These are phyloP conservation scores for Tolypocladium guangdongense DNA, from an alignment of 2,329 filamentous ascomycete species.

Conservation along the genomic window DNA sequence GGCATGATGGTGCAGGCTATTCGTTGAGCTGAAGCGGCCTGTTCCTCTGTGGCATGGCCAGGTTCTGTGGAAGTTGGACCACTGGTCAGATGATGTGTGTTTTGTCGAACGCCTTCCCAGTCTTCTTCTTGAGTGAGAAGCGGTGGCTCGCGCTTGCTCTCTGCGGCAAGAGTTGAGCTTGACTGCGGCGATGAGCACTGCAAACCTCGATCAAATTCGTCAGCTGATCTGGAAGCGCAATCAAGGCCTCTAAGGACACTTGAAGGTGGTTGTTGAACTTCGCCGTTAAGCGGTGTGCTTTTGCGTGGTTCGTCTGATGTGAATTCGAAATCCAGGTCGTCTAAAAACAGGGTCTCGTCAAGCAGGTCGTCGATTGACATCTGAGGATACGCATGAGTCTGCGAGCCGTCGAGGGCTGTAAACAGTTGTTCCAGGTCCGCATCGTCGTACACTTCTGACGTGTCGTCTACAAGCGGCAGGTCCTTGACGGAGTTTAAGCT, in stretches of 20 bases:
- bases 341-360: not conserved
- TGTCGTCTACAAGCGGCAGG: not conserved
- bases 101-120: slow-evolving; percentile 22
- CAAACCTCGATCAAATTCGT: slow-evolving; percentile 24
- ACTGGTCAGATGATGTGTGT: not conserved
- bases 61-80: not conserved
- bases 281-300: not conserved
- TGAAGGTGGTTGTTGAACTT: slow-evolving; percentile 11
- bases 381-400: not conserved
- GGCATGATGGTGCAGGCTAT: slow-evolving; percentile 1
- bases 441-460: not conserved
- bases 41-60: not conserved
- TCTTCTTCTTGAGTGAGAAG: slow-evolving; percentile 27
- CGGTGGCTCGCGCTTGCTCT: not conserved
- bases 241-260: slow-evolving; percentile 22
- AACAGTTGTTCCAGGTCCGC: not conserved
- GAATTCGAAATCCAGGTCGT: not conserved
- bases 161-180: not conserved
- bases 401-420: not conserved
- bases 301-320: too few relatives aligned
- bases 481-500: not conserved
- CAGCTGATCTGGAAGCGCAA: slow-evolving; percentile 20
- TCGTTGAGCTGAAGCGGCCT: not conserved
- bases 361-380: not conserved
- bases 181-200: slow-evolving; percentile 20